Conservation (phyloP, 495 filamentous ascomycete genomes). For the Tetracladium marchalianum region DNA sequence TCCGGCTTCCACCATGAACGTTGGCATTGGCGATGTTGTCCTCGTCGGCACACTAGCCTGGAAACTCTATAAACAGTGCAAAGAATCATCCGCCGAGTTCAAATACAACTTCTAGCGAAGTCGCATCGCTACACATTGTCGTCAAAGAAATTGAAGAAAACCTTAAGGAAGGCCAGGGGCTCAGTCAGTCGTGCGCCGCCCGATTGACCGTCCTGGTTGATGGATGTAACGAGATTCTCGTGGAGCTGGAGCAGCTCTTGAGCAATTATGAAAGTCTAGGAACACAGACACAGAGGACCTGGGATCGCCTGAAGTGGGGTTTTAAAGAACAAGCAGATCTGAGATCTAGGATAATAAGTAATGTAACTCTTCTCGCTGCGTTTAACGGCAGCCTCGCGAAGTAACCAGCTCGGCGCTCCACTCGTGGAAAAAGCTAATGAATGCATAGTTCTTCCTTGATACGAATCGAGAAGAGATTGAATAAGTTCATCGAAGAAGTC, state of each 20-base stretch:
- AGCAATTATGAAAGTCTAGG: constrained; percentile 1
- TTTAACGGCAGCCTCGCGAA: constrained; percentile 18
- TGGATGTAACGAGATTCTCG: constrained; percentile 21
- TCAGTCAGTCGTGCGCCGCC: constrained; percentile 12
- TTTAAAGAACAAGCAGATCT: background rate
- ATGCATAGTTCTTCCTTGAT: constrained; percentile 20
- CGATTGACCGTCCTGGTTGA: constrained; percentile 19
- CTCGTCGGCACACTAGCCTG: background rate
- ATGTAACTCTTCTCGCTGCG: constrained; percentile 1
- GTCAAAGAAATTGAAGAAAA: constrained; percentile 27
- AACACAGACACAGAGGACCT: background rate
- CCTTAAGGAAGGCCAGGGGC: constrained; percentile 13
- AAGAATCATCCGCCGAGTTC: constrained; percentile 26
- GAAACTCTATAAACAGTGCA: constrained; percentile 24
- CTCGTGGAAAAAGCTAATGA: background rate
- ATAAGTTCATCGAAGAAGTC: constrained; percentile 27
- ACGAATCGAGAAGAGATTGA: constrained; percentile 24
- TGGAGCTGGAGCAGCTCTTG: background rate
- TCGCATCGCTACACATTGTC: constrained; percentile 27
- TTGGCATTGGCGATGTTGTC: background rate
- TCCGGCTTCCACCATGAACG: constrained; percentile 5
- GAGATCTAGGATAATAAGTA: constrained; percentile 18
- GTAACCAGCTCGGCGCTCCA: constrained; percentile 12
- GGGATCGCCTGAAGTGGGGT: constrained; percentile 3
- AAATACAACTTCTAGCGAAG: constrained; percentile 23